Percentiles rank a stretch among this genome's conserved stretches.
Conservation (phyloP, 2,329 filamentous ascomycete species). For the Pseudopyrenochaeta lycopersici region DNA sequence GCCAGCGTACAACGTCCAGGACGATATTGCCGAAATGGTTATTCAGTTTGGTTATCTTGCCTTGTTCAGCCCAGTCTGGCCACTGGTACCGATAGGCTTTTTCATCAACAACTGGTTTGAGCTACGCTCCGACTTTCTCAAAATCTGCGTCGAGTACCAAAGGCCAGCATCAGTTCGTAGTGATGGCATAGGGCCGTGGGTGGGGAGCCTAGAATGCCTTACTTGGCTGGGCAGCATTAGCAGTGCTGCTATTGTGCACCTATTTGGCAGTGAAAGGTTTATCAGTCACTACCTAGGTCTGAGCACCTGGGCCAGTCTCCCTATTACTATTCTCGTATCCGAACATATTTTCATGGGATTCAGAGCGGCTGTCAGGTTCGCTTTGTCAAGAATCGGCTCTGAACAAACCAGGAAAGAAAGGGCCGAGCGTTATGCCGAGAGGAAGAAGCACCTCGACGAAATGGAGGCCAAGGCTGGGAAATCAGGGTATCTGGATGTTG, state of each 20-base stretch:
- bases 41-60: slow-evolving; percentile 48
- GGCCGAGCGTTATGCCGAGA: slow-evolving; percentile 33
- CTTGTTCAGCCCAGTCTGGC: slow-evolving; percentile 47
- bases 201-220: slow-evolving; percentile 39
- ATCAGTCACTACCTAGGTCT: slow-evolving; percentile 22
- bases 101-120: slow-evolving; percentile 50
- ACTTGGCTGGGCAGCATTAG: slow-evolving; percentile 46
- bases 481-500: slow-evolving; percentile 24
- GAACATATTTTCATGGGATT: slow-evolving; percentile 47
- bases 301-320: slow-evolving; percentile 39
- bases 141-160: slow-evolving; percentile 44
- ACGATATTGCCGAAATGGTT: slow-evolving; percentile 47
- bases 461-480: slow-evolving; percentile 30
- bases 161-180: slow-evolving; percentile 37
- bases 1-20: slow-evolving; percentile 44
- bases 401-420: slow-evolving; percentile 39
- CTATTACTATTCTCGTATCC: slow-evolving; percentile 40
- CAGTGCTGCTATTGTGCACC: slow-evolving; percentile 44
- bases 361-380: slow-evolving; percentile 36
- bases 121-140: slow-evolving; percentile 44
- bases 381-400: slow-evolving; percentile 36
- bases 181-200: slow-evolving; percentile 46
- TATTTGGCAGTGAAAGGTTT: slow-evolving; percentile 34
- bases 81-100: slow-evolving; percentile 45
- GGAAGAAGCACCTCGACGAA: slow-evolving; percentile 41